phyloP scores from a whole-genome alignment of 805 yeast species.

The Candida germanica region DNA sequence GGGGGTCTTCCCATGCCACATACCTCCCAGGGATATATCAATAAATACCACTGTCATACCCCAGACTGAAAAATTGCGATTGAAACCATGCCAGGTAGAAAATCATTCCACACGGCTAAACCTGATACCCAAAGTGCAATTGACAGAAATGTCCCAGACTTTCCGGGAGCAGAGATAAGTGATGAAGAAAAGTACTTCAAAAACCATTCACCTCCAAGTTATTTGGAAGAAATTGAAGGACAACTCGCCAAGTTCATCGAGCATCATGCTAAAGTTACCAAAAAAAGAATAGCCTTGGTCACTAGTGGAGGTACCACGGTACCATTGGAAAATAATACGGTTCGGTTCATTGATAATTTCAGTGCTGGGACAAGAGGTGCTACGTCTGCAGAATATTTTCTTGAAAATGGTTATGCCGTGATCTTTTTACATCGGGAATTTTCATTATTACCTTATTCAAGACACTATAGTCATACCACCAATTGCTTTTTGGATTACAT shows the following conservation, averaged over 20 bases:
- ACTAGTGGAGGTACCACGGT: conserved; percentile 98
- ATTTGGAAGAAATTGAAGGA: conserved; percentile 57
- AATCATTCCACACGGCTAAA: conserved; percentile 51
- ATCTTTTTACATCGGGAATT: conserved; percentile 91
- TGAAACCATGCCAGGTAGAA: conserved; percentile 1
- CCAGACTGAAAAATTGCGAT: conserved; percentile 15
- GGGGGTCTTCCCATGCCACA: no score
- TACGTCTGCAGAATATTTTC: conserved; percentile 86
- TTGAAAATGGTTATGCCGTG: conserved; percentile 85
- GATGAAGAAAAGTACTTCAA: conserved; percentile 79
- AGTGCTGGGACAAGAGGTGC: conserved; percentile 99
- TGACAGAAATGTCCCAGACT: conserved; percentile 70
- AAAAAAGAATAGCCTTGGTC: conserved; percentile 67
- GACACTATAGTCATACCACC: conserved; percentile 82
- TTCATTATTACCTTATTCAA: conserved; percentile 86
- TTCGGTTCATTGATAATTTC: conserved; percentile 92
- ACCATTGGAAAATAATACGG: conserved; percentile 95
- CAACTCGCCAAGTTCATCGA: conserved; percentile 62
- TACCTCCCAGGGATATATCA: conserved; percentile 32
- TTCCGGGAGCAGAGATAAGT: conserved; percentile 67
- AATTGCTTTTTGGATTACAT: conserved; percentile 84
- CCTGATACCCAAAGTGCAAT: conserved; percentile 75
- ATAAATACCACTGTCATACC: conserved; percentile 35
- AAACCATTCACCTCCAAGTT: conserved; percentile 68
- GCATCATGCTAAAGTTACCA: conserved; percentile 42